Evolutionary conservation across 202 grass and related monocot species (phyloP).

Genomic region (Bolboschoenoplectus hybrid): DNA sequence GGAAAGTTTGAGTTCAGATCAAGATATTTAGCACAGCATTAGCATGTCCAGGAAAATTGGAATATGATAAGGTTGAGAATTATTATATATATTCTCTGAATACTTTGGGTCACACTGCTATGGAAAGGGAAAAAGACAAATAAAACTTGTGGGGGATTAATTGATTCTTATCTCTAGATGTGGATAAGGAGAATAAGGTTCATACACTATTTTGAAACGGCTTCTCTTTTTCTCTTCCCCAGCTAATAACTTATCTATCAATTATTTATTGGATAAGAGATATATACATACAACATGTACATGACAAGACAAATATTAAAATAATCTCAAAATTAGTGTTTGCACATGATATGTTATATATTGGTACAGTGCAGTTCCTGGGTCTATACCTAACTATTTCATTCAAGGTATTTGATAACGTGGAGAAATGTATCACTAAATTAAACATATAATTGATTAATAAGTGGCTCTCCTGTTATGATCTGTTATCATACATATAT

Average conservation of each 20-base stretch:
- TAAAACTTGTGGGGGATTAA: constrained; percentile 1
- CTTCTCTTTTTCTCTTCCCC: constrained; percentile 32
- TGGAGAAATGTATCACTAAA: constrained; percentile 3
- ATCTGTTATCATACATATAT: neutral
- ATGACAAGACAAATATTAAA: neutral
- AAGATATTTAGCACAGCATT: constrained; percentile 12
- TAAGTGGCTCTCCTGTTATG: neutral
- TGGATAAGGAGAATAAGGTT: constrained; percentile 35
- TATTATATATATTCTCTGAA: constrained; percentile 17
- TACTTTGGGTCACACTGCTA: constrained; percentile 25
- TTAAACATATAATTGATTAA: neutral
- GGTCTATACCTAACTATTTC: neutral
- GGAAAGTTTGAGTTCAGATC: neutral
- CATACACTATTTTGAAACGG: constrained; percentile 28
- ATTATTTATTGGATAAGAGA: constrained; percentile 7
- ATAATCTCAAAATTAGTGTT: neutral
- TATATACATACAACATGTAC: neutral
- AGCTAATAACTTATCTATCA: constrained; percentile 8
- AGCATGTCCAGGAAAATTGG: constrained; percentile 34
- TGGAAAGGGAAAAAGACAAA: neutral
- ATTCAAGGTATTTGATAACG: neutral
- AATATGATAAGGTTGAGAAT: constrained; percentile 37
- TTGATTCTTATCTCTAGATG: constrained; percentile 15
- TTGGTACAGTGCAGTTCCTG: neutral
- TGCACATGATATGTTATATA: neutral